phyloP scores from a whole-genome alignment of 192 early-diverging fungal genomes.

The Glomus cerebriforme region DNA sequence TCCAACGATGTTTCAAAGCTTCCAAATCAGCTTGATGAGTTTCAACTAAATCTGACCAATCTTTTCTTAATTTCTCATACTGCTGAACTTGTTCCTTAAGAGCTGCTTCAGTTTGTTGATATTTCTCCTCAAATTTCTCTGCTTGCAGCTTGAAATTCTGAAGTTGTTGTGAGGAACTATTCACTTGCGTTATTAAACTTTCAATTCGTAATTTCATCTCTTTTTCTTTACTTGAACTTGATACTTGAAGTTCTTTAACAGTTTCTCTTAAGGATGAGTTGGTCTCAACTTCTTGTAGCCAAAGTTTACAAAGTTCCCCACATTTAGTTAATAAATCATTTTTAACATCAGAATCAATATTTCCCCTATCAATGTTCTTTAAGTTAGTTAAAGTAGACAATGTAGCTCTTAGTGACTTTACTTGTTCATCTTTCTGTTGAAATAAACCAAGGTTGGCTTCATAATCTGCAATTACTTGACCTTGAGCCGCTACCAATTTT shows the following conservation, averaged over 20 bases:
- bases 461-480: constrained; percentile 18
- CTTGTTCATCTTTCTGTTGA: not conserved
- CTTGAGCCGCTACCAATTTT: constrained; percentile 2
- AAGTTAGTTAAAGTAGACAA: not conserved
- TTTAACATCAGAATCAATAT: not conserved
- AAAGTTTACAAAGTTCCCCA: not conserved
- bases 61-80: not conserved
- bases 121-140: constrained; percentile 17
- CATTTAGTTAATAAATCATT: not conserved
- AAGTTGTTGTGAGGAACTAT: not conserved
- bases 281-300: constrained; percentile 7
- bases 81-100: constrained; percentile 2
- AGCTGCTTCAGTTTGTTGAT: not conserved
- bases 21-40: not conserved
- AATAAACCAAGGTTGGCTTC: constrained; percentile 2
- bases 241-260: not conserved
- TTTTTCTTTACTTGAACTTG: not conserved
- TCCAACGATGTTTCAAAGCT: constrained; percentile 23
- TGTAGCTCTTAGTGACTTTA: not conserved
- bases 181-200: not conserved
- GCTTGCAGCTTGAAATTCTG: not conserved
- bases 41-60: not conserved
- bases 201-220: not conserved
- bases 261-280: not conserved
- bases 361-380: not conserved